These are phyloP conservation scores for Paraphoma sp. DNA, from an alignment of 2,329 filamentous ascomycete species.

Conservation along the genomic window DNA sequence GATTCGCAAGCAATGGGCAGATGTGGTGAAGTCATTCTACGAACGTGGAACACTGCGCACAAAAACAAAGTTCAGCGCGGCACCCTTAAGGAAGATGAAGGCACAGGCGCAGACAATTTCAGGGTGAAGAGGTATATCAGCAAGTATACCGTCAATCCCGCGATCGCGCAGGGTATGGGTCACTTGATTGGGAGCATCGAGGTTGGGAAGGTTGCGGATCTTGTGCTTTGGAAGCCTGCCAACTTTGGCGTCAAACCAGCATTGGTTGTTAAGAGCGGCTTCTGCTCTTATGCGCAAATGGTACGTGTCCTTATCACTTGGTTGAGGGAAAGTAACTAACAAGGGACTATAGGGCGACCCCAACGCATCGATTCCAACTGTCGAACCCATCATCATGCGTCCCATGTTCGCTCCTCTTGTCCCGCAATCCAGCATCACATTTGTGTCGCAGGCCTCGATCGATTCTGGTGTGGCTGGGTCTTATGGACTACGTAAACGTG, in stretches of 20 bases:
- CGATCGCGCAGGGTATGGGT: conserved; percentile 86
- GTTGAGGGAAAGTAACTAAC: conserved; percentile 3
- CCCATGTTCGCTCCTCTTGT: conserved; percentile 85
- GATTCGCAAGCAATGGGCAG: conserved; percentile 98
- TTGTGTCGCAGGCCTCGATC: conserved; percentile 79
- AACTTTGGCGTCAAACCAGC: conserved; percentile 88
- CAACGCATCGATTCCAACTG: conserved; percentile 74
- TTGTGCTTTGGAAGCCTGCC: conserved; percentile 84
- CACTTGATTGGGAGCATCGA: conserved; percentile 88
- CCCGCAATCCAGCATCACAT: conserved; percentile 76
- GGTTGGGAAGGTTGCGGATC: conserved; percentile 86
- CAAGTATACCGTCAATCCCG: conserved; percentile 97
- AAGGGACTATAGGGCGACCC: conserved; percentile 52
- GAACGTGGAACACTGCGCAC: conserved; percentile 96
- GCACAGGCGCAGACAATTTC: conserved; percentile 84
- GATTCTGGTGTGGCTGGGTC: conserved; percentile 68
- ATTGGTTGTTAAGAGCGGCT: conserved; percentile 83
- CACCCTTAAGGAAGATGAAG: conserved; percentile 75
- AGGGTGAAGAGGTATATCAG: conserved; percentile 90
- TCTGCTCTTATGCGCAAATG: conserved; percentile 86
- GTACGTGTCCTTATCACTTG: conserved; percentile 54
- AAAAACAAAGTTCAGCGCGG: conserved; percentile 94
- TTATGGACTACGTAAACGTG: conserved; percentile 78
- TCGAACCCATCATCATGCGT: conserved; percentile 82
- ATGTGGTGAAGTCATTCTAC: conserved; percentile 88